Conservation (phyloP, 495 filamentous ascomycete genomes). For the Neurospora sp. region DNA sequence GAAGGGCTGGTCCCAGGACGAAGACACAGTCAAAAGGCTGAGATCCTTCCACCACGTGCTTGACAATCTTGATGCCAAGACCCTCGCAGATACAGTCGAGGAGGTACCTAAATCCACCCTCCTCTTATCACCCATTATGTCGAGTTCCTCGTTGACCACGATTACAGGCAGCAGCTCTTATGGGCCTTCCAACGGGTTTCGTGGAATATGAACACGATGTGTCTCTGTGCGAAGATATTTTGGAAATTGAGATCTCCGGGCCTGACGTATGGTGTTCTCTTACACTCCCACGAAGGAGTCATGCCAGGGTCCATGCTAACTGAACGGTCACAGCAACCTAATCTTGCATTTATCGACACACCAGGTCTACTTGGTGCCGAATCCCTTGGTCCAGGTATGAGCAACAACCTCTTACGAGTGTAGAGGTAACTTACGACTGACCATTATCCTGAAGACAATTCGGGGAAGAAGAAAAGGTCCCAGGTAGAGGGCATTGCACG, state of each 20-base stretch:
- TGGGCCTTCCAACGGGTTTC: constrained; percentile 26
- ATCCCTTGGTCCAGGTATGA: not conserved
- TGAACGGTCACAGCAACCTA: not conserved
- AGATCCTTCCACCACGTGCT: not conserved
- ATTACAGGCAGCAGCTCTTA: constrained; percentile 24
- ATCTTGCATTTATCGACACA: not conserved
- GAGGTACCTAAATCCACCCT: not conserved
- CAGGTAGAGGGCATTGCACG: constrained; percentile 9
- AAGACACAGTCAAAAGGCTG: too few species aligned
- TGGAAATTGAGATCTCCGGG: constrained; percentile 46
- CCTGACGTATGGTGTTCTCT: constrained; percentile 23
- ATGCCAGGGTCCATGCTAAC: not conserved
- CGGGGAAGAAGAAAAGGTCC: constrained; percentile 2
- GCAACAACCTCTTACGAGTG: not conserved
- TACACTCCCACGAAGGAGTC: not conserved
- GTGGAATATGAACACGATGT: constrained; percentile 7
- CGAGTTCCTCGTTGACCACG: not conserved
- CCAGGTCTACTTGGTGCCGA: not conserved
- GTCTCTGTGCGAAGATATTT: constrained; percentile 38
- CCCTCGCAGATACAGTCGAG: constrained; percentile 15
- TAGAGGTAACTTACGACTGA: not conserved
- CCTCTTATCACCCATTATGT: not conserved
- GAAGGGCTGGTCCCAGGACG: too few species aligned
- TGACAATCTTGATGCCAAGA: constrained; percentile 8
- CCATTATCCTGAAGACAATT: not conserved